Evolutionary conservation across 495 filamentous ascomycete genomes (phyloP), one percentile per base, ranked within the genome.

Genomic region (Lophium mytilinum): DNA sequence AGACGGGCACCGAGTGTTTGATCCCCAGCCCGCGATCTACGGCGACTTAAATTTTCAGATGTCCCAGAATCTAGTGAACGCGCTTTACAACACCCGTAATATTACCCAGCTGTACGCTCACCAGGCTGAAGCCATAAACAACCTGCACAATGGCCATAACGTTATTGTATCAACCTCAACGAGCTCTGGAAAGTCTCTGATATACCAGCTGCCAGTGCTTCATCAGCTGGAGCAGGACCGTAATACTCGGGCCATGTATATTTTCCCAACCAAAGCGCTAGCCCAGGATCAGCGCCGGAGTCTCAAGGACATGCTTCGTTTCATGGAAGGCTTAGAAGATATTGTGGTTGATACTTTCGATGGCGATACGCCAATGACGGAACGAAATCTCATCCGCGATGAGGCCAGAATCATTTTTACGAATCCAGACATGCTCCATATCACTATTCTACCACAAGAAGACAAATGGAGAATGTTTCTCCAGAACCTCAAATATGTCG

Each of bases 371-470:
- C 82, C 87, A 0, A 88, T 92, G 84, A 66, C 72, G 9, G 85
- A 87, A 40, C 77, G 93, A 45, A 88, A 87, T 56, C 61, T 75
- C 46, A 88, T 99, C 55, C 82, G 91, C 10, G 91, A 97, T 45
- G 86, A 95, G 66, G 94, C 85, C 9, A 77, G 89, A 10, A 88
- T 99, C 57, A 92, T 99, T 55, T 96, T 99, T 68, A 99, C 93
- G 8, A 99, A 99, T 63, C 93, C 93, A 0, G 93, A 99, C 63
- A 97, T 97, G 92, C 79, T 99, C 47, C 93, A 99, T 63, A 83
- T 96, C 46, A 94, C 87, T 0, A 94, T 99, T 30, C 74, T 99
- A 9, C 91, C 93, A 1, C 87, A 96, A 61, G 93, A 99, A 71
- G 85, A 88, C 53, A 75, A 79, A 47, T 99, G 93, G 93, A 79